A percentile compares a stretch with the other conserved stretches of the same genome.
Evolutionary conservation across 441 rosid species (phyloP).

Genomic region (Populus hybrid): DNA sequence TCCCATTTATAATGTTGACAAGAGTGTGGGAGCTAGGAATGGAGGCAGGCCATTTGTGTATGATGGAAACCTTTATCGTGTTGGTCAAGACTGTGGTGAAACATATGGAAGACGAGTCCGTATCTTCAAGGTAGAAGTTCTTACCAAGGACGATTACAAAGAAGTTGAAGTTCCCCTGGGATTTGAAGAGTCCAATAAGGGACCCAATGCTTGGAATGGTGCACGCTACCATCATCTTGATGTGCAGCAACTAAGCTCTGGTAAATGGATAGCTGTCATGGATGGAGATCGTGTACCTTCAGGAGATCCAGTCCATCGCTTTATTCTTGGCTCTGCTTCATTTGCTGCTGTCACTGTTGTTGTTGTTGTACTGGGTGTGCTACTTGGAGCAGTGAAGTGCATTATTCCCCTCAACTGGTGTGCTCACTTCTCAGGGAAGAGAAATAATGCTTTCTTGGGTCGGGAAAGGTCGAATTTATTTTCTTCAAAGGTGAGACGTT

Average conservation of each 20-base stretch:
- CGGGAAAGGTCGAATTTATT: constrained; percentile 51
- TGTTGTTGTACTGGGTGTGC: constrained; percentile 50
- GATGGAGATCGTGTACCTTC: constrained; percentile 92
- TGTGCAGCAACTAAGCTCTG: constrained; percentile 71
- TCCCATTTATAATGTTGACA: constrained; percentile 65
- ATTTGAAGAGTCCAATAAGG: constrained; percentile 48
- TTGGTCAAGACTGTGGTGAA: constrained; percentile 93
- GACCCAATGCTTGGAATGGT: constrained; percentile 83
- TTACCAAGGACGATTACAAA: constrained; percentile 59
- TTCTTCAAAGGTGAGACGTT: constrained; percentile 57
- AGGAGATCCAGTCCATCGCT: constrained; percentile 55
- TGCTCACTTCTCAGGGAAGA: constrained; percentile 50
- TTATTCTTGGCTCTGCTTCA: constrained; percentile 66
- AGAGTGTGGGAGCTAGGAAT: constrained; percentile 76
- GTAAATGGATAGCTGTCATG: constrained; percentile 76
- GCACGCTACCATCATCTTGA: constrained; percentile 84
- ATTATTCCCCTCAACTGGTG: constrained; percentile 86
- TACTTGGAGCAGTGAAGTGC: constrained; percentile 76
- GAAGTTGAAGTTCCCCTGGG: constrained; percentile 71
- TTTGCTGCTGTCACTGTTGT: constrained; percentile 51
- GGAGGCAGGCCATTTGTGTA: constrained; percentile 84
- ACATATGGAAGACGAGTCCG: constrained; percentile 70
- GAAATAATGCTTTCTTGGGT: constrained; percentile 45
- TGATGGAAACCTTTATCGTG: constrained; percentile 72
- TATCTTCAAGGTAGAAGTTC: constrained; percentile 57